phyloP scores from a whole-genome alignment of 2,329 filamentous ascomycete genomes.

The Trichoderma arundinaceum region DNA sequence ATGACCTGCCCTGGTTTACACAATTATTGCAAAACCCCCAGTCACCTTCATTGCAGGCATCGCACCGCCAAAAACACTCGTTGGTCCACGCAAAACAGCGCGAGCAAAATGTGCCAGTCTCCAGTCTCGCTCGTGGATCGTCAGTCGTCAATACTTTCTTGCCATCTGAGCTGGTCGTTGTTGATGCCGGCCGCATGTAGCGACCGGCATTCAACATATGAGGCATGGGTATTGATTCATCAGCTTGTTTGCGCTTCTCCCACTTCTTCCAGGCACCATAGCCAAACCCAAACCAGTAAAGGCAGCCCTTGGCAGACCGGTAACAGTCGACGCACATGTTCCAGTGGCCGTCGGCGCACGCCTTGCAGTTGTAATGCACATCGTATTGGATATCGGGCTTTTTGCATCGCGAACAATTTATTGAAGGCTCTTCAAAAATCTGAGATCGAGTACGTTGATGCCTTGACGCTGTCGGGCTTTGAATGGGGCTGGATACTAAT shows the following conservation, averaged over 20 bases:
- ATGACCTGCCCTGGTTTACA: slow-evolving; percentile 80
- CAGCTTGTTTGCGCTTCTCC: slow-evolving; percentile 56
- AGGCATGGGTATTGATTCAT: slow-evolving; percentile 52
- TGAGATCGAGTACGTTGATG: slow-evolving; percentile 54
- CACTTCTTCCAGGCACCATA: slow-evolving; percentile 71
- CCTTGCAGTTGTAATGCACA: slow-evolving; percentile 80
- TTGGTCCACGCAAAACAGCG: slow-evolving; percentile 76
- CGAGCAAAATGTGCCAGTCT: slow-evolving; percentile 85
- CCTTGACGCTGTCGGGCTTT: slow-evolving; percentile 41
- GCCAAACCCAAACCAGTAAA: slow-evolving; percentile 88
- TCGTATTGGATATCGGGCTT: slow-evolving; percentile 80
- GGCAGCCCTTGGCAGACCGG: slow-evolving; percentile 74
- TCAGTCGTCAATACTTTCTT: slow-evolving; percentile 66
- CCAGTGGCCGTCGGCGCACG: slow-evolving; percentile 73
- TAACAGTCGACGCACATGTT: slow-evolving; percentile 85
- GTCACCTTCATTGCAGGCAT: slow-evolving; percentile 85
- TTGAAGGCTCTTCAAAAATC: slow-evolving; percentile 71
- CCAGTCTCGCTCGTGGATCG: slow-evolving; percentile 69
- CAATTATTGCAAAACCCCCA: slow-evolving; percentile 94
- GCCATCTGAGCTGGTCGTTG: slow-evolving; percentile 59
- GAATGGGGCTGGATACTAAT: slow-evolving; percentile 42
- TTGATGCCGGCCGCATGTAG: slow-evolving; percentile 57
- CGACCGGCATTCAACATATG: slow-evolving; percentile 65
- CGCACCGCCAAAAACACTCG: slow-evolving; percentile 88
- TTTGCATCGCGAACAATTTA: slow-evolving; percentile 74